Conservation (phyloP, 306 rosid genomes). For the Pyrus betulifolia region DNA sequence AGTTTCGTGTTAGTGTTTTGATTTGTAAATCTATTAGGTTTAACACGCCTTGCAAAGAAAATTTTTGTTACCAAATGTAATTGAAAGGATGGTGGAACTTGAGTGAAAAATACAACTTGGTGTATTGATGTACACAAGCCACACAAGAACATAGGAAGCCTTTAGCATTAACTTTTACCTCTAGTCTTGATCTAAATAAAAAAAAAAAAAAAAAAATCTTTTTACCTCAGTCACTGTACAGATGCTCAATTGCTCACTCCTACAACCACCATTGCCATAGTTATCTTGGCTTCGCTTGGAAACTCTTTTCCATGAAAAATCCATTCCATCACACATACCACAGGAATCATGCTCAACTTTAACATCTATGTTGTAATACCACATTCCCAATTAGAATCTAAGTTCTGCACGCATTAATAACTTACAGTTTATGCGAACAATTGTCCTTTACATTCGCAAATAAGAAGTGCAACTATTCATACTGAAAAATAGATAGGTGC, state of each 20-base stretch:
- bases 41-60: too few relatives aligned
- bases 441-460: not conserved
- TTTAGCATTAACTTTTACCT: too few relatives aligned
- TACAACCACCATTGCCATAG: constrained; percentile 21
- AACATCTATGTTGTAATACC: too few relatives aligned
- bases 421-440: not conserved
- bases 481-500: not conserved
- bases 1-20: too few relatives aligned
- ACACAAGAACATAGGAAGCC: constrained; percentile 11
- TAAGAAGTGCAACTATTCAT: not conserved
- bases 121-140: not conserved
- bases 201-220: not conserved
- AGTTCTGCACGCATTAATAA: constrained; percentile 1
- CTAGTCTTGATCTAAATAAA: too few relatives aligned
- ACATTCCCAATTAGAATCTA: too few relatives aligned
- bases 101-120: too few relatives aligned
- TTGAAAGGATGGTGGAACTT: too few relatives aligned
- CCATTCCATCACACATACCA: constrained; percentile 42
- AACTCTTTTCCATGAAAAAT: constrained; percentile 33
- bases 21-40: too few relatives aligned
- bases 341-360: constrained; percentile 11
- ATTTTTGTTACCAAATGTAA: too few relatives aligned
- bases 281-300: constrained; percentile 36
- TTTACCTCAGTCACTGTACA: constrained; percentile 31
- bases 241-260: constrained; percentile 19